phyloP scores from a whole-genome alignment of 2,329 filamentous ascomycete species.

The Cercospora sp. region DNA sequence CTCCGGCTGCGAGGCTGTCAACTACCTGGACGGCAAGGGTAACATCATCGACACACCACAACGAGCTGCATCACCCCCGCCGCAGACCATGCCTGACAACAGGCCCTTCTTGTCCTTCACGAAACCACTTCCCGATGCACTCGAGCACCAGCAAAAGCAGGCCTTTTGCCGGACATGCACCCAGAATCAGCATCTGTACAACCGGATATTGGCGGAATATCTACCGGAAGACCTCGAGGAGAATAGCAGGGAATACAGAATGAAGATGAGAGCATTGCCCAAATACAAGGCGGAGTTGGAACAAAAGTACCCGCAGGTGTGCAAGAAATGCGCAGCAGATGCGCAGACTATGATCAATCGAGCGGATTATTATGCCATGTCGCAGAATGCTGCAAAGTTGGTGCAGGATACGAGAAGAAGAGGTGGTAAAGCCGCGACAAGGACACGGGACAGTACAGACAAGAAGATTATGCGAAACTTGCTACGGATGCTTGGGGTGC shows the following conservation, averaged over 20 bases:
- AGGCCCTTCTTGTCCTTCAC: constrained; percentile 28
- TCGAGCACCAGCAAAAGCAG: constrained; percentile 43
- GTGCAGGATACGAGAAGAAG: constrained; percentile 64
- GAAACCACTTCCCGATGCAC: constrained; percentile 30
- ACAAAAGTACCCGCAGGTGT: constrained; percentile 84
- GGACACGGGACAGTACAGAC: constrained; percentile 47
- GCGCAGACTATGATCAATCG: constrained; percentile 54
- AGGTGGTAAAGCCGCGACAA: constrained; percentile 42
- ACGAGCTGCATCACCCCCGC: constrained; percentile 42
- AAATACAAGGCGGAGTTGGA: constrained; percentile 73
- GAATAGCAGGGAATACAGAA: constrained; percentile 66
- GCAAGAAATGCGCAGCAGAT: constrained; percentile 72
- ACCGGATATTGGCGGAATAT: constrained; percentile 75
- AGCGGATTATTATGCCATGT: constrained; percentile 37
- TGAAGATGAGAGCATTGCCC: constrained; percentile 68
- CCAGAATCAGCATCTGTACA: constrained; percentile 84
- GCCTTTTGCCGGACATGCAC: constrained; percentile 75
- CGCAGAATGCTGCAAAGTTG: constrained; percentile 54
- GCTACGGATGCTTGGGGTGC: constrained; percentile 26
- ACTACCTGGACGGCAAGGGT: constrained; percentile 87
- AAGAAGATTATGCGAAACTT: constrained; percentile 35
- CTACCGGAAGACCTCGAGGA: constrained; percentile 55
- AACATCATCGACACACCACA: constrained; percentile 85
- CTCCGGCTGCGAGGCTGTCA: constrained; percentile 76
- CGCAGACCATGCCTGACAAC: neutral